Evolutionary conservation across 305 asterid species (phyloP), one percentile per base, ranked within the genome.

Genomic region (Salvia sclarea): DNA sequence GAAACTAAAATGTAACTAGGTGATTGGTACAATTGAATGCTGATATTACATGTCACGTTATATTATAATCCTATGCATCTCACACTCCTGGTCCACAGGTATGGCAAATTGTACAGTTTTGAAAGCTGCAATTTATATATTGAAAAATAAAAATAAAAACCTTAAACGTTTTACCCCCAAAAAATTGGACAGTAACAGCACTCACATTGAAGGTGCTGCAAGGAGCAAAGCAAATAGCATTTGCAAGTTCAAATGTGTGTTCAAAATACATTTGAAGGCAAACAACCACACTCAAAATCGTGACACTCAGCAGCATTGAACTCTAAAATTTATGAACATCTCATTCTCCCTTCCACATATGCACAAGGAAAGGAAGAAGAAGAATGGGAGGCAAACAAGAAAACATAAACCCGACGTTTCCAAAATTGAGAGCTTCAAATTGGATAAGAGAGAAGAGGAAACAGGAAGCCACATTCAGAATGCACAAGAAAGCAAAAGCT

Each of bases 401-500:
- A 37, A 63, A 25, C 1, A 16, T 8, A 7, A 50, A 30, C 17
- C 17, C 0, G 17, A 37, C n/a, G 25, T 44, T 56, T 59, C 82
- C 72, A 62, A 75, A 76, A 75, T 70, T 75, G 67, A 65, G 70
- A 69, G 73, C 76, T 71, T 70, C 44, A 69, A 47, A 60, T 40
- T 44, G 64, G 68, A 75, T 59, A 18, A 52, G 64, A 14, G 33
- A 65, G 33, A 45, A 74, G 54, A 55, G 76, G 22, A 67, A 52
- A 22, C 10, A 38, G 21, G 78, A 81, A 72, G 79, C 77, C 67
- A 76, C 72, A 41, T 38, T 10, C 65, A 80, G 84, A 76, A 78
- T 80, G 76, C 79, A 82, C 88, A 79, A 69, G 72, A 65, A 71
- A n/a, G n/a, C n/a, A n/a, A n/a, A 66, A 75, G 73, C 70, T 70